A percentile compares a stretch with the other conserved stretches of the same genome.
These are phyloP conservation scores for Colletotrichum caudatum DNA, from an alignment of 2,329 filamentous ascomycete genomes.

Conservation along the genomic window DNA sequence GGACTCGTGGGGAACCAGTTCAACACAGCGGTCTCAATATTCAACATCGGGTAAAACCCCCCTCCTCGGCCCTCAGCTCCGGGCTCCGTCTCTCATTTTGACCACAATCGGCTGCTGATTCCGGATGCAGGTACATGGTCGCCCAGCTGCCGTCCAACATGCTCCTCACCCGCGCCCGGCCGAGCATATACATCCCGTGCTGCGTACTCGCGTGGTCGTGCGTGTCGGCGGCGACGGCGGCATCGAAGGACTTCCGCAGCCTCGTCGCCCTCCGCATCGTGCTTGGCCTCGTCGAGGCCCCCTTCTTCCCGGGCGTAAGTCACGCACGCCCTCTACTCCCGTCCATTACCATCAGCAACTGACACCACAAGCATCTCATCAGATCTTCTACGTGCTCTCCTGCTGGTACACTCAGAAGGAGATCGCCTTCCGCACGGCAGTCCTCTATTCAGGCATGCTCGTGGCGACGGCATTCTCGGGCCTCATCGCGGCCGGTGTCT, in stretches of 20 bases:
- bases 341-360: not conserved
- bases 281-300: constrained; percentile 37
- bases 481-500: constrained; percentile 58
- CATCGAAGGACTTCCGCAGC: constrained; percentile 29
- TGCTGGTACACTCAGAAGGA: constrained; percentile 41
- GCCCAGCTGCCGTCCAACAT: constrained; percentile 45
- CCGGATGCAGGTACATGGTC: constrained; percentile 39
- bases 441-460: constrained; percentile 41
- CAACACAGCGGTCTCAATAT: constrained; percentile 36
- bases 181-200: constrained; percentile 43
- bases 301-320: constrained; percentile 39
- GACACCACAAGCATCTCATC: not conserved
- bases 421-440: constrained; percentile 34
- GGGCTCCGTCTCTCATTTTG: not conserved
- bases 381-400: constrained; percentile 43
- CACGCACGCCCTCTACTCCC: not conserved
- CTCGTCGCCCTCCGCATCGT: constrained; percentile 30
- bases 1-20: constrained; percentile 39
- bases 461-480: constrained; percentile 55
- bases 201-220: constrained; percentile 42
- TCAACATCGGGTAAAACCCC: constrained; percentile 33
- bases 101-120: not conserved
- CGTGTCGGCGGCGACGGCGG: constrained; percentile 40
- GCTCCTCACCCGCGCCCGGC: constrained; percentile 42
- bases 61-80: no score